Conservation (phyloP, 257 asterid species). For the Agastache rugosa region DNA sequence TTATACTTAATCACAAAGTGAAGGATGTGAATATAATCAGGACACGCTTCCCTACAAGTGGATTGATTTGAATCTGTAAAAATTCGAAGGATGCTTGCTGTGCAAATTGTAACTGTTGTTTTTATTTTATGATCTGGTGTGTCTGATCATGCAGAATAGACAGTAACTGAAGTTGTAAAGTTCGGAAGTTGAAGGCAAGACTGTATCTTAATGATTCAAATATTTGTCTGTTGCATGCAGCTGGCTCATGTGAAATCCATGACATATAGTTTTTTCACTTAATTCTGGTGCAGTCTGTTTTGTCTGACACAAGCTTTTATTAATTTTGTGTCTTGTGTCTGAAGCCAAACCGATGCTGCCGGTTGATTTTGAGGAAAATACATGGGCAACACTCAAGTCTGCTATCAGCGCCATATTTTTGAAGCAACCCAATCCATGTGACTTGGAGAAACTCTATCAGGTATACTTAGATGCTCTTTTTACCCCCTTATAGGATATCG, state of each 20-base stretch:
- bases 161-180: conserved; percentile 14
- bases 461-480: conserved; percentile 41
- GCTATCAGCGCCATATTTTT: conserved; percentile 91
- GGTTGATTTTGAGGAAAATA: conserved; percentile 83
- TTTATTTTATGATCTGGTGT: neutral
- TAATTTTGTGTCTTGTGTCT: conserved; percentile 37
- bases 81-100: neutral
- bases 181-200: conserved; percentile 19
- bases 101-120: neutral
- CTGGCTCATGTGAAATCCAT: neutral
- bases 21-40: conserved; percentile 4
- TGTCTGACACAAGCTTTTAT: neutral
- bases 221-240: conserved; percentile 18
- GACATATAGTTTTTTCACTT: neutral
- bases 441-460: conserved; percentile 92
- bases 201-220: conserved; percentile 1
- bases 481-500: conserved; percentile 22
- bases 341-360: conserved; percentile 87
- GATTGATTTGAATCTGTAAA: conserved; percentile 4
- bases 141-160: conserved; percentile 7
- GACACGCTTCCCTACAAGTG: conserved; percentile 10
- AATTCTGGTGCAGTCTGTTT: conserved; percentile 15
- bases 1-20: conserved; percentile 8
- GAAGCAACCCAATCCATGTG: conserved; percentile 94
- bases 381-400: conserved; percentile 90